Percentiles rank a stretch among this genome's conserved stretches.
These are phyloP conservation scores for Lonicera japonica DNA, from an alignment of 129 eudicot genomes.

Conservation along the genomic window DNA sequence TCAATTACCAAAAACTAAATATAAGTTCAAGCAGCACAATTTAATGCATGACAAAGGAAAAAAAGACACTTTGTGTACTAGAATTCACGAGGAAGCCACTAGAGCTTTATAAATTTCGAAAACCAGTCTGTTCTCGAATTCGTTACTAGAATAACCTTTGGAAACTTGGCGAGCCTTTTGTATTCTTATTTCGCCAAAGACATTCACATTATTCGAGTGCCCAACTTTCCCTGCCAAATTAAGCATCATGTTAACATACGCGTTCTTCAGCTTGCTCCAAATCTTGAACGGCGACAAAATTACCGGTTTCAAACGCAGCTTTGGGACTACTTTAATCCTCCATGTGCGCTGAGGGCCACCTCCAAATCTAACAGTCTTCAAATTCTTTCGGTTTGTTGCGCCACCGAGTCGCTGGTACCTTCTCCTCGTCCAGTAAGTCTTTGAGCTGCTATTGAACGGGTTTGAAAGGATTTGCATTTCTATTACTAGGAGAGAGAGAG, in stretches of 20 bases:
- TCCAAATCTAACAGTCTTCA: constrained; percentile 31
- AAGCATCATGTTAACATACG: constrained; percentile 57
- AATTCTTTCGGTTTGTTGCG: constrained; percentile 13
- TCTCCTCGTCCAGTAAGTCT: constrained; percentile 29
- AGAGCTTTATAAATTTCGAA: constrained; percentile 55
- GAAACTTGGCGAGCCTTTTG: constrained; percentile 27
- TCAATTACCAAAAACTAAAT: no score
- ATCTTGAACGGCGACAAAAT: constrained; percentile 35
- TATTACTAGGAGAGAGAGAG: constrained; percentile 7
- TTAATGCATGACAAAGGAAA: neutral
- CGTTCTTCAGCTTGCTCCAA: constrained; percentile 47
- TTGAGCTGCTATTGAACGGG: constrained; percentile 11
- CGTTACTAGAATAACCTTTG: constrained; percentile 21
- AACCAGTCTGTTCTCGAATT: constrained; percentile 53
- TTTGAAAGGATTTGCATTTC: constrained; percentile 33
- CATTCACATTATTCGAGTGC: neutral
- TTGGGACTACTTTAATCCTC: constrained; percentile 39
- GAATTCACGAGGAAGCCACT: constrained; percentile 43
- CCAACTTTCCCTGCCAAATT: constrained; percentile 19
- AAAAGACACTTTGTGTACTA: neutral
- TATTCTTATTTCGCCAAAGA: constrained; percentile 27
- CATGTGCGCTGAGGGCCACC: constrained; percentile 26
- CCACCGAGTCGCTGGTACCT: constrained; percentile 23
- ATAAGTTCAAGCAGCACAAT: neutral
- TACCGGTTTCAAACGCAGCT: constrained; percentile 27